Evolutionary conservation across 768 basidiomycete genomes (phyloP), one percentile per base, ranked within the genome.

Genomic region (Tylopilus intermedius): DNA sequence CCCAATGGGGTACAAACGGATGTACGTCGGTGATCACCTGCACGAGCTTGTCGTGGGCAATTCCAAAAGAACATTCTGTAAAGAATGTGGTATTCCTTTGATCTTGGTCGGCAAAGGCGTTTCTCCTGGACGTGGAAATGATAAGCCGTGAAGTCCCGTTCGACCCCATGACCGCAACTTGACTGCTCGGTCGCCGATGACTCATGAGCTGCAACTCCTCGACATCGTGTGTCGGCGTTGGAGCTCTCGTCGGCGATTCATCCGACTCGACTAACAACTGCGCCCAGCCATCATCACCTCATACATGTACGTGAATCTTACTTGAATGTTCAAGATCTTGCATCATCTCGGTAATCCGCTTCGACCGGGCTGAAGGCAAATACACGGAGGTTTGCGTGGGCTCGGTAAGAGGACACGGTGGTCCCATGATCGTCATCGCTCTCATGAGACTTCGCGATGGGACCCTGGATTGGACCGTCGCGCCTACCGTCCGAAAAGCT

Each of bases 1-100:
- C 94, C 96, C 96, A 99, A 65, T 90, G 79, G 22, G 94, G 93
- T 64, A 94, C 91, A 69, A 90, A 96, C 18, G 94, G 93, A 64
- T 94, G 87, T 11, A 94, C 83, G 62, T 97, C 94, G 40, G 94
- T 97, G 64, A 99, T 91, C 61, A 90, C 84, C 67, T 90, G 82
- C 2, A 98, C 87, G 5, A 99, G 80, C 42, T 82, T 80, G 66
- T 97, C 95, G 62, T 91, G 90, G n/a, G 93, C 81, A 41, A 97
- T 84, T 14, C 82, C 92, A 66, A 99, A 99, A 39, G 94, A 97
- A 65, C 94, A 97, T 65, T 98, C 94, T 10, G 95, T 98, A 57
- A 98, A 75, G 73, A 87, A 95, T 1, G 86, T 88, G 8, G 76
- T 79, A 58, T 86, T 75, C 61, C 52, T 63, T 59, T 55, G 52